Percentiles rank a stretch among this genome's conserved stretches.
Evolutionary conservation across 1,284 basidiomycete genomes (phyloP).

Genomic region (Peniophora sp.): DNA sequence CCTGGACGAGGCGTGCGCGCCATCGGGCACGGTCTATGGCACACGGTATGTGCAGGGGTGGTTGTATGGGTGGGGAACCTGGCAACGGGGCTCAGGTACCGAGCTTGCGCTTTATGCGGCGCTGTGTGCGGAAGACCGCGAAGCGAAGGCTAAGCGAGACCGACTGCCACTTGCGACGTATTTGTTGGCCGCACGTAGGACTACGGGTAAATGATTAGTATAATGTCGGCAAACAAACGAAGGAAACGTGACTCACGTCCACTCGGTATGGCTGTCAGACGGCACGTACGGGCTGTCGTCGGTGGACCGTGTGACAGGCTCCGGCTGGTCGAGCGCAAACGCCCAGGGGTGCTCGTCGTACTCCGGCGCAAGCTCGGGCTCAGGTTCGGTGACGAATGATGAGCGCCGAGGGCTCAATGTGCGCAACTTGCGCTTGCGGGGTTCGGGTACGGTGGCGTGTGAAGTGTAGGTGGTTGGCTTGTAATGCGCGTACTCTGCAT

Average conservation of each 20-base stretch:
- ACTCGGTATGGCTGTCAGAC: constrained; percentile 15
- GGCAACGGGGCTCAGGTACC: constrained; percentile 5
- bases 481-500: constrained; percentile 11
- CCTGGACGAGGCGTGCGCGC: neutral
- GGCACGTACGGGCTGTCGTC: constrained; percentile 10
- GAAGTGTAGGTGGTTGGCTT: constrained; percentile 14
- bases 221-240: constrained; percentile 4
- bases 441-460: constrained; percentile 24
- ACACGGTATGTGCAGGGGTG: neutral
- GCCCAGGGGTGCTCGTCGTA: constrained; percentile 12
- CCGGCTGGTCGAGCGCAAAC: constrained; percentile 23
- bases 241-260: constrained; percentile 22
- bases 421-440: constrained; percentile 10
- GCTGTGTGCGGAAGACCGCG: constrained; percentile 49
- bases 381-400: neutral
- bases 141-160: constrained; percentile 45
- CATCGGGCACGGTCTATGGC: neutral
- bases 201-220: constrained; percentile 14
- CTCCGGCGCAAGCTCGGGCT: constrained; percentile 12
- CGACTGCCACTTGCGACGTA: constrained; percentile 53
- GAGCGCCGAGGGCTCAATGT: constrained; percentile 7
- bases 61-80: neutral
- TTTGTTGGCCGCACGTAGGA: constrained; percentile 46
- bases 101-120: constrained; percentile 26
- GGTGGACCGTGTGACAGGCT: constrained; percentile 9